Percentiles rank a stretch among this genome's conserved stretches.
Conservation (phyloP, 139 green algal genomes). For the Picocystis salinarum region DNA sequence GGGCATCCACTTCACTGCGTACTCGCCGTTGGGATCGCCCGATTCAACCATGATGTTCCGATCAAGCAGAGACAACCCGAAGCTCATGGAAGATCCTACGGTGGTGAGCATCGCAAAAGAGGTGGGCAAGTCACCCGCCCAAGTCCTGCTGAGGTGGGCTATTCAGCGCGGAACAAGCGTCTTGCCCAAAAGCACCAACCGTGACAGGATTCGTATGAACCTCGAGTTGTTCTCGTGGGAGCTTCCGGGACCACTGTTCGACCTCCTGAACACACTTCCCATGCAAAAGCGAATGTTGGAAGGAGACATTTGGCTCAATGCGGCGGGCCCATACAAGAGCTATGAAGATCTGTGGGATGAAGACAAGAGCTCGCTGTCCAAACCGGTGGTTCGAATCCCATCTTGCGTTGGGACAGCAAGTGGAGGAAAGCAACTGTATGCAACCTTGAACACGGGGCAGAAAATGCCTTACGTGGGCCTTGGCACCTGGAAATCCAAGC, state of each 20-base stretch:
- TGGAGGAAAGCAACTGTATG: too few relatives aligned
- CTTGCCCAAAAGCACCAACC: conserved; percentile 48
- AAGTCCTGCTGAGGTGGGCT: conserved; percentile 57
- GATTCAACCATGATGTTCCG: conserved; percentile 51
- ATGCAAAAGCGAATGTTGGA: too few relatives aligned
- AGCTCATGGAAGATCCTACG: conserved; percentile 35
- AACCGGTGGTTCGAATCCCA: too few relatives aligned
- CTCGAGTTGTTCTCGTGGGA: conserved; percentile 51
- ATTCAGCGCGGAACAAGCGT: conserved; percentile 44
- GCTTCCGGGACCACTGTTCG: conserved; percentile 30
- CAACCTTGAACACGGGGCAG: too few relatives aligned
- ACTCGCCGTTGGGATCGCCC: conserved; percentile 64
- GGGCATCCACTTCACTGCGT: too few relatives aligned
- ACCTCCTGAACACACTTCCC: conserved; percentile 30
- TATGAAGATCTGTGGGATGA: too few relatives aligned
- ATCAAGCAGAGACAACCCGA: conserved; percentile 18
- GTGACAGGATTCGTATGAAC: conserved; percentile 65
- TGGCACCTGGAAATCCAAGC: conserved; percentile 8
- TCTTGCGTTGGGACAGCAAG: too few relatives aligned
- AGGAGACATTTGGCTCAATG: too few relatives aligned
- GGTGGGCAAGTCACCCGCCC: conserved; percentile 31
- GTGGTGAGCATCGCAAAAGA: conserved; percentile 34
- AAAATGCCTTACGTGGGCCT: conserved; percentile 11
- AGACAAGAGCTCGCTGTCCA: too few relatives aligned
- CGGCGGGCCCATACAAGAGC: too few relatives aligned